These are phyloP conservation scores for Stentor coeruleus DNA, from an alignment of 73 alveolate genomes.

Conservation along the genomic window DNA sequence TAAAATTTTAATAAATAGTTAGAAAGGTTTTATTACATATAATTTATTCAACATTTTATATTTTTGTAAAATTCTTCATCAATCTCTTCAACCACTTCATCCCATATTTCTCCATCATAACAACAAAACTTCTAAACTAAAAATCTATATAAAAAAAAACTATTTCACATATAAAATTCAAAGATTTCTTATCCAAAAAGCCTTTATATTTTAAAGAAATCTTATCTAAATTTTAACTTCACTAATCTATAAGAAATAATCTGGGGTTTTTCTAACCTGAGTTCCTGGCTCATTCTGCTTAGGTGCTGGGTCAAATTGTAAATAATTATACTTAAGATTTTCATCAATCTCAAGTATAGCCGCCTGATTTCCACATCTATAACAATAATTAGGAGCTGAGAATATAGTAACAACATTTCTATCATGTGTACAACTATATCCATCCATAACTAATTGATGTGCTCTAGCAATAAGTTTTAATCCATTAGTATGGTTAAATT, in stretches of 20 bases:
- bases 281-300: constrained; percentile 33
- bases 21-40: too few relatives aligned
- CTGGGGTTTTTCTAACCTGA: constrained; percentile 38
- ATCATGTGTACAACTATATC: constrained; percentile 65
- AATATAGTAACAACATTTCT: constrained; percentile 64
- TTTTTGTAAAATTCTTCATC: too few relatives aligned
- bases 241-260: constrained; percentile 34
- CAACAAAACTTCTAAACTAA: too few relatives aligned
- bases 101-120: too few relatives aligned
- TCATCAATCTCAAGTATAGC: constrained; percentile 55
- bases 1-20: too few relatives aligned
- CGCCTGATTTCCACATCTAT: constrained; percentile 82
- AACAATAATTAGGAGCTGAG: constrained; percentile 78
- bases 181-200: too few relatives aligned
- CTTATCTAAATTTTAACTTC: neutral
- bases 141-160: too few relatives aligned
- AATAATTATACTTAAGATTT: constrained; percentile 18
- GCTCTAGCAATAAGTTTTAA: constrained; percentile 69
- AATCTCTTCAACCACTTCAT: too few relatives aligned
- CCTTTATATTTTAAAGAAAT: too few relatives aligned
- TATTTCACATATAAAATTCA: too few relatives aligned
- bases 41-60: too few relatives aligned
- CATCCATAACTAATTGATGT: constrained; percentile 79
- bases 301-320: constrained; percentile 60
- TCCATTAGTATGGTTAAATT: constrained; percentile 64